Conservation (phyloP, 2,329 filamentous ascomycete species). For the Trichoderma citrinoviride region DNA sequence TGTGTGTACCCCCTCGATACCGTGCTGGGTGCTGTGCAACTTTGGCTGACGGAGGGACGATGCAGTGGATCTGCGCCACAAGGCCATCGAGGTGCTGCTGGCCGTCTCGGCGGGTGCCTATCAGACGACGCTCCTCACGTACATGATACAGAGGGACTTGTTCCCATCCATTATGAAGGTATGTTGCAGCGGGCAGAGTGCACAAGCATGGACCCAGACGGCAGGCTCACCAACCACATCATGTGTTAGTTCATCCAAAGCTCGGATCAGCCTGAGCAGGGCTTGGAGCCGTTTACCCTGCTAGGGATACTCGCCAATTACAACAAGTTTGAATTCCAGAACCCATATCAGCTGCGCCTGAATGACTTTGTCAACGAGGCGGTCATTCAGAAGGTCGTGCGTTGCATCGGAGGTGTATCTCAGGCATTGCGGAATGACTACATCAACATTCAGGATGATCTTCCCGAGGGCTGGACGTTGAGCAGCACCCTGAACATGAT, state of each 20-base stretch:
- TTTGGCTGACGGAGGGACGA: conserved; percentile 10
- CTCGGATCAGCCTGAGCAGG: conserved; percentile 60
- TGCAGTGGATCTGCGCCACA: conserved; percentile 69
- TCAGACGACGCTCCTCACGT: conserved; percentile 88
- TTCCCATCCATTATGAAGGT: conserved; percentile 96
- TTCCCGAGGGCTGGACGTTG: conserved; percentile 86
- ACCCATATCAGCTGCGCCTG: conserved; percentile 87
- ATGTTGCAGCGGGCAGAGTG: conserved; percentile 26
- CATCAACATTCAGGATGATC: conserved; percentile 81
- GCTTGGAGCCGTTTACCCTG: conserved; percentile 74
- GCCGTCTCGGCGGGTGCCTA: conserved; percentile 91
- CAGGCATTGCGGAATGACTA: conserved; percentile 69
- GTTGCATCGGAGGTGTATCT: conserved; percentile 72
- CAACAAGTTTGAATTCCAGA: conserved; percentile 99
- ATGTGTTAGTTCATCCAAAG: conserved; percentile 72
- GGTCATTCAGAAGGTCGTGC: conserved; percentile 78
- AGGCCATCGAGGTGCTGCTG: conserved; percentile 77
- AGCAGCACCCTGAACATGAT: conserved; percentile 79
- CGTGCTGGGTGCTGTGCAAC: conserved; percentile 28
- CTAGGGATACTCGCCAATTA: conserved; percentile 91
- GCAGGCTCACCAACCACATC: conserved; percentile 9
- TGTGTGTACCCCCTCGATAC: conserved; percentile 50
- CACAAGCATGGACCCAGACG: background rate
- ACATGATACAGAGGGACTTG: conserved; percentile 90
- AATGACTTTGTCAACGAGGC: conserved; percentile 94